Percentiles rank a stretch among this genome's conserved stretches.
phyloP scores from a whole-genome alignment of 2,329 filamentous ascomycete genomes.

The Alternaria atra region DNA sequence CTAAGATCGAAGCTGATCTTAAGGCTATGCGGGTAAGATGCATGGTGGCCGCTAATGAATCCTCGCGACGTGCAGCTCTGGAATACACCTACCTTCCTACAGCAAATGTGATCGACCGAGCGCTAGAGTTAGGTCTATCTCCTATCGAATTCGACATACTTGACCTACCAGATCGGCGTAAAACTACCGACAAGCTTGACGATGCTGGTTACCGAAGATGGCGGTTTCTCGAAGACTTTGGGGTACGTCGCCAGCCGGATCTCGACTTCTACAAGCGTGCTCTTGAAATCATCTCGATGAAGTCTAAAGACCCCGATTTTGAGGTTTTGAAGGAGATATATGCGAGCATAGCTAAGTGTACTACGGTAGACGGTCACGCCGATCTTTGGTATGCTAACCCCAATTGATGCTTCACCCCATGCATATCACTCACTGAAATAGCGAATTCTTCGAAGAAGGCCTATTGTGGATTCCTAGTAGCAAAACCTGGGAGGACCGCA shows the following conservation, averaged over 20 bases:
- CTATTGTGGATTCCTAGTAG: no score
- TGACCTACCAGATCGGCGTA: background rate
- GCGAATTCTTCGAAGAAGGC: no score
- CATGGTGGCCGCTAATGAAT: no score
- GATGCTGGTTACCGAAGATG: slow-evolving; percentile 8
- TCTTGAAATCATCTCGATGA: no score
- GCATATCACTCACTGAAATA: background rate
- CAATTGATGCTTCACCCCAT: no score
- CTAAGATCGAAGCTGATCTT: no score
- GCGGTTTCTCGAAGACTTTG: slow-evolving; percentile 27
- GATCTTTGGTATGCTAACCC: background rate
- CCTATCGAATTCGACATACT: background rate
- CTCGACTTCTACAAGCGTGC: slow-evolving; percentile 20
- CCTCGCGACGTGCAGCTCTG: no score
- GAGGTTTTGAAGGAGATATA: background rate
- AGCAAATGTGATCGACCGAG: background rate
- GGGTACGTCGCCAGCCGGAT: slow-evolving; percentile 17
- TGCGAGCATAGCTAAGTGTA: background rate
- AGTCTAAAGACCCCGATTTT: no score
- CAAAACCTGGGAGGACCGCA: no score
- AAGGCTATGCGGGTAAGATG: no score
- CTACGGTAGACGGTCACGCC: background rate
- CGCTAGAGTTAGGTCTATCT: background rate
- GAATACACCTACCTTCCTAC: no score
- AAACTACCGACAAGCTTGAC: background rate